Conservation (phyloP, 768 basidiomycete genomes). For the Phallus indusiatus region DNA sequence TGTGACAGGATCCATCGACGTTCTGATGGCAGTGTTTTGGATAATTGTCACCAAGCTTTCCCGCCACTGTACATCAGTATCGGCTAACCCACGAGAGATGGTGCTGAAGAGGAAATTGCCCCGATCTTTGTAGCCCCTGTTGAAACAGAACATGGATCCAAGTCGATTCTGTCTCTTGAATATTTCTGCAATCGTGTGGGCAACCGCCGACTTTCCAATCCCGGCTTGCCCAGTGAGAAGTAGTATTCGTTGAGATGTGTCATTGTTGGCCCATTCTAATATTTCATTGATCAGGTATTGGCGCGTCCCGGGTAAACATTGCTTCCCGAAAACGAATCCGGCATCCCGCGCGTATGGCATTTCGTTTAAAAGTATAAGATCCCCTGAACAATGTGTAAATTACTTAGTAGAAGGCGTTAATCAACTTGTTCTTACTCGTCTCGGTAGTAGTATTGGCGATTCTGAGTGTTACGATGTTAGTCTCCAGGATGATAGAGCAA, state of each 20-base stretch:
- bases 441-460: neutral
- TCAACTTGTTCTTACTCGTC: neutral
- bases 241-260: neutral
- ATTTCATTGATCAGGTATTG: slow-evolving; percentile 1
- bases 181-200: slow-evolving; percentile 7
- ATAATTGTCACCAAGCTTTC: neutral
- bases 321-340: neutral
- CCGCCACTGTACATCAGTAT: neutral
- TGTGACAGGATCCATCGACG: neutral
- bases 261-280: slow-evolving; percentile 1
- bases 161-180: neutral
- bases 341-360: neutral
- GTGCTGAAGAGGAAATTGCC: slow-evolving; percentile 4
- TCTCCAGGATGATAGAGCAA: neutral
- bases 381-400: neutral
- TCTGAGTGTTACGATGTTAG: neutral
- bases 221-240: slow-evolving; percentile 12
- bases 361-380: neutral
- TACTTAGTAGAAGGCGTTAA: neutral
- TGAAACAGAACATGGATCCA: neutral
- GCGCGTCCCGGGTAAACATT: slow-evolving; percentile 10
- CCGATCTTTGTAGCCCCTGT: neutral
- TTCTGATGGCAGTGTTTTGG: neutral
- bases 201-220: slow-evolving; percentile 14
- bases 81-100: slow-evolving; percentile 10